These are phyloP conservation scores for Vitis hybrid DNA, from an alignment of 177 flowering plant species.

Conservation along the genomic window DNA sequence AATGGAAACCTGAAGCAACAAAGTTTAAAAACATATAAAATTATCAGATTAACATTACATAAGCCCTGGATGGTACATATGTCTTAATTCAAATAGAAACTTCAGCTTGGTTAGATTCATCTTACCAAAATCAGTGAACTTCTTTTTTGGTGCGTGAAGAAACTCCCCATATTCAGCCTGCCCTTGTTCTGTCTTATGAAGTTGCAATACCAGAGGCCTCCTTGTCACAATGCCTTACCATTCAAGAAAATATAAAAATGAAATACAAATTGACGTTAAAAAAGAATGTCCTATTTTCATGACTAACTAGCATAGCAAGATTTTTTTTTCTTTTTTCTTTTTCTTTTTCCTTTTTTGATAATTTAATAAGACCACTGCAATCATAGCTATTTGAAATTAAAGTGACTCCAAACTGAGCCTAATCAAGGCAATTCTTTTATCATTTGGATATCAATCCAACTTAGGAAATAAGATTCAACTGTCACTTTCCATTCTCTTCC, in stretches of 20 bases:
- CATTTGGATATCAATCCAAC: not conserved
- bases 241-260: constrained; percentile 2
- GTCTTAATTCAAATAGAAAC: not conserved
- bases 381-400: not conserved
- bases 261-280: not conserved
- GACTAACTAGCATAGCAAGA: not conserved
- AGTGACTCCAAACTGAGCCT: not conserved
- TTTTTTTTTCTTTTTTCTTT: too few species aligned
- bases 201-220: constrained; percentile 93
- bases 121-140: constrained; percentile 77
- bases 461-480: too few species aligned
- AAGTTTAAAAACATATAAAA: too few species aligned
- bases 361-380: not conserved
- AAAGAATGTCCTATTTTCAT: not conserved
- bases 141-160: constrained; percentile 84
- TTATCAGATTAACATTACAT: too few species aligned
- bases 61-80: not conserved
- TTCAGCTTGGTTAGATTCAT: not conserved
- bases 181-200: constrained; percentile 72
- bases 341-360: too few species aligned
- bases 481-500: too few species aligned
- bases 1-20: too few species aligned
- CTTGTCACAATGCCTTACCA: constrained; percentile 85
- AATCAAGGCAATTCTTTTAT: not conserved
- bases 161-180: constrained; percentile 83